Evolutionary conservation across 83 land plant genomes (phyloP), one percentile per base, ranked within the genome.

Genomic region (Larix sibirica): DNA sequence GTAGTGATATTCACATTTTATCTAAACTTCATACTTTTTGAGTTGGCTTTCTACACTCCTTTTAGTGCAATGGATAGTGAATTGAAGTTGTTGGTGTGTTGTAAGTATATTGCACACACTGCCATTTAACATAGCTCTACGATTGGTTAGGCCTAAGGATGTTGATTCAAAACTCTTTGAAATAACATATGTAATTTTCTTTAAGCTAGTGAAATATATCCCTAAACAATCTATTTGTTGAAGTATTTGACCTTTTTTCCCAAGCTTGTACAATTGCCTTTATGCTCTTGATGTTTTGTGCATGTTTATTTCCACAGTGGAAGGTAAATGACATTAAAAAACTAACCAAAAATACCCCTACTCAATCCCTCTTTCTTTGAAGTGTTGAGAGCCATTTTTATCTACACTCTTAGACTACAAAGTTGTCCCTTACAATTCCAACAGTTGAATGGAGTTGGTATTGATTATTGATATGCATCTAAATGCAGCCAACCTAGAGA

Each of bases 31-130:
- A 28, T 12, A 54, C 58, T 54, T 54, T 12, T 54, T 14, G 12
- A 54, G 58, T 54, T 54, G 58, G 13, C 58, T 54, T 54, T 54
- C 58, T 54, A 12, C 3, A 3, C 14, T 40, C 42, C 24, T 36
- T 50, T 50, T 42, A 17, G 14, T 75, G 36, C 50, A 31, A 28
- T 26, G 50, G 36, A 24, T 40, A 26, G 58, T 66, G 26, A 66
- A 54, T 75, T 47, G 79, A 75, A 12, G 33, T 60, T 79, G 59
- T 6, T 12, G 20, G 14, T 47, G 17, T 64, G n/a, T 91, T 83
- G 88, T 97, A 97, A 98, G 99, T 63, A 91, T 97, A 77, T 80
- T 97, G 47, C 99, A 97, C 79, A 96, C 99, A 12, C 88, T 97
- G 82, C 80, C 95, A 84, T 97, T 97, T 83, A 97, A 97, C 77